These are phyloP conservation scores for Poronia punctata DNA, from an alignment of 495 filamentous ascomycete species.

Conservation along the genomic window DNA sequence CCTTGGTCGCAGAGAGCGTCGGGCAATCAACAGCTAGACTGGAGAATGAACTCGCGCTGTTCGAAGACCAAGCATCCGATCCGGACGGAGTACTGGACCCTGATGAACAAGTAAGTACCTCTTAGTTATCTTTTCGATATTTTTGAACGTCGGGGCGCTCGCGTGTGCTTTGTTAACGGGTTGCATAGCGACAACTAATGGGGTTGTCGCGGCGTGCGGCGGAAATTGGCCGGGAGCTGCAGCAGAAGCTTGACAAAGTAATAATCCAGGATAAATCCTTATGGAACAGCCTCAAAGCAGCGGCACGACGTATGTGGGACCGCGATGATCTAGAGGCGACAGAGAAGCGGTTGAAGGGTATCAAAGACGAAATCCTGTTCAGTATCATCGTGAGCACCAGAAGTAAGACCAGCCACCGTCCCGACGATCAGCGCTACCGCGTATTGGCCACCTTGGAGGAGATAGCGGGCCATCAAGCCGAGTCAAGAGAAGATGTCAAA, in stretches of 20 bases:
- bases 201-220: not conserved
- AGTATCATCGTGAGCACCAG: slow-evolving; percentile 5
- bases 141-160: too few species aligned
- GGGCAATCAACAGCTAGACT: slow-evolving; percentile 4
- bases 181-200: not conserved
- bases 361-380: slow-evolving; percentile 7
- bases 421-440: not conserved
- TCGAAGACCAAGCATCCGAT: not conserved
- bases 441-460: not conserved
- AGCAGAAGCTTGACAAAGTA: not conserved
- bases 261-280: not conserved
- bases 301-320: slow-evolving; percentile 5
- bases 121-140: not conserved
- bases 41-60: not conserved
- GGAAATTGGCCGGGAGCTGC: slow-evolving; percentile 6
- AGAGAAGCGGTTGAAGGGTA: slow-evolving; percentile 5
- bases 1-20: slow-evolving; percentile 2
- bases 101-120: slow-evolving; percentile 1
- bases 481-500: not conserved
- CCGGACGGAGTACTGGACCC: not conserved
- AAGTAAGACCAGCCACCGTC: not conserved
- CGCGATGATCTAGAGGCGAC: slow-evolving; percentile 5
- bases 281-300: slow-evolving; percentile 1
- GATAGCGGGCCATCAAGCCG: not conserved
- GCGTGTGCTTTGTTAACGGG: not conserved